These are phyloP conservation scores for Fonsecaea pedrosoi DNA, from an alignment of 2,329 filamentous ascomycete genomes.

Conservation along the genomic window DNA sequence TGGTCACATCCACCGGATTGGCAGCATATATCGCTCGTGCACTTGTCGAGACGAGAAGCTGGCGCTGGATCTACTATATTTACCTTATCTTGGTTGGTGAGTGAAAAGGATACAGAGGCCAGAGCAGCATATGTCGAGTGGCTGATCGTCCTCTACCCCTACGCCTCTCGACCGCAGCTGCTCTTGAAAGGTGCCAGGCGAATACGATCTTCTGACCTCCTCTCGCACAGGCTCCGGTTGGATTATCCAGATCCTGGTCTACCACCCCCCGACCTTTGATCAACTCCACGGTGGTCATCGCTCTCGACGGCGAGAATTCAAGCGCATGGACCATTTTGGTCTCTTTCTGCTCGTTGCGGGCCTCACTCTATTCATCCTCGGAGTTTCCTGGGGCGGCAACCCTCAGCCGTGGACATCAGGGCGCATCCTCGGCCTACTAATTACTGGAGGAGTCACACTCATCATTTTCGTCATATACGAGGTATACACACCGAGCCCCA, in stretches of 20 bases:
- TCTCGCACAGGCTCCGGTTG: slow-evolving; percentile 26
- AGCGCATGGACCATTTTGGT: slow-evolving; percentile 55
- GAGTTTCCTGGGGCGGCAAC: slow-evolving; percentile 47
- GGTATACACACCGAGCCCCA: slow-evolving; percentile 13
- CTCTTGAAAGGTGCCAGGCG: too few species aligned
- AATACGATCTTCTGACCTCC: too few species aligned
- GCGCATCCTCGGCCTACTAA: slow-evolving; percentile 41
- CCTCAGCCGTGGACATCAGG: slow-evolving; percentile 33
- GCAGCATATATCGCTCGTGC: too few species aligned
- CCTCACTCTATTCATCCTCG: slow-evolving; percentile 52
- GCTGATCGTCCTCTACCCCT: too few species aligned
- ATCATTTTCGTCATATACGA: slow-evolving; percentile 42
- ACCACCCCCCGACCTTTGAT: slow-evolving; percentile 52
- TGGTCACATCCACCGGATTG: too few species aligned
- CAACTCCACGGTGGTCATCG: slow-evolving; percentile 47
- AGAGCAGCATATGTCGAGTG: too few species aligned
- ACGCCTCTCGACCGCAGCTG: too few species aligned
- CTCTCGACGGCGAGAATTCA: slow-evolving; percentile 47
- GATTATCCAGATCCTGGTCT: slow-evolving; percentile 49
- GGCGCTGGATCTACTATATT: too few species aligned
- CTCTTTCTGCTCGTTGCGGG: slow-evolving; percentile 52
- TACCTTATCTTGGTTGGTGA: too few species aligned
- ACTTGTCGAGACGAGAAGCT: too few species aligned
- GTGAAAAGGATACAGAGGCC: too few species aligned
- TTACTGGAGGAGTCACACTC: slow-evolving; percentile 36